Conservation (phyloP, 2,329 filamentous ascomycete genomes). For the Neonectria coccinea region DNA sequence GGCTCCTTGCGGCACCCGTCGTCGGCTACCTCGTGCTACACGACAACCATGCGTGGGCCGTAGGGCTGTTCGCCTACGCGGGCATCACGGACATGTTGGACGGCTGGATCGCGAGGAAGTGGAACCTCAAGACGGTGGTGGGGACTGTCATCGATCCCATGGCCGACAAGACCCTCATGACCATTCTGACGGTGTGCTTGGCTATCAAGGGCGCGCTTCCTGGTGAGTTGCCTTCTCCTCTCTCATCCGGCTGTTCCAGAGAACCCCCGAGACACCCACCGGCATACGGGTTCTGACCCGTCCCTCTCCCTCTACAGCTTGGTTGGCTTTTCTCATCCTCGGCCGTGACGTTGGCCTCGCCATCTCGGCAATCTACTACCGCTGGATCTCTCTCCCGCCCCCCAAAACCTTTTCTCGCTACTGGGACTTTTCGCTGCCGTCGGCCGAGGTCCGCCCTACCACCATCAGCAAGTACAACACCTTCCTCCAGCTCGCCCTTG, state of each 20-base stretch:
- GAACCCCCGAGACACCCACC: background rate
- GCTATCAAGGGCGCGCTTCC: slow-evolving; percentile 86
- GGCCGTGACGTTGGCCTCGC: slow-evolving; percentile 87
- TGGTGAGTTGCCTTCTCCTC: slow-evolving; percentile 60
- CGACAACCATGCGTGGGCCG: slow-evolving; percentile 80
- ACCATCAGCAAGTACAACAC: slow-evolving; percentile 94
- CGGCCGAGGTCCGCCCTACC: slow-evolving; percentile 85
- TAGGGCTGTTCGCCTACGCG: slow-evolving; percentile 91
- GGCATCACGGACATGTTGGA: slow-evolving; percentile 92
- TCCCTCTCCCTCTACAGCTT: slow-evolving; percentile 64
- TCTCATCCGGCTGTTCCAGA: background rate
- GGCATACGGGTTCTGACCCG: background rate
- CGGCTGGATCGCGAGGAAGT: slow-evolving; percentile 90
- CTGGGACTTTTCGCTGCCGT: slow-evolving; percentile 96
- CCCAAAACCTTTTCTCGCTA: slow-evolving; percentile 94
- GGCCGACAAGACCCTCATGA: slow-evolving; percentile 98
- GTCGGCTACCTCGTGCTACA: slow-evolving; percentile 91
- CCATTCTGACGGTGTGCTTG: slow-evolving; percentile 85
- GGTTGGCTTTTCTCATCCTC: slow-evolving; percentile 90
- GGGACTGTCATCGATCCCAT: slow-evolving; percentile 96
- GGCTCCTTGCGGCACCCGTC: slow-evolving; percentile 83
- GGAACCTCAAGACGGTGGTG: slow-evolving; percentile 91
- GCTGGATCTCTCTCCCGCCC: slow-evolving; percentile 91
- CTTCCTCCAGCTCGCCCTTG: slow-evolving; percentile 86
- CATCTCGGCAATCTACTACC: slow-evolving; percentile 91